Conservation (phyloP, 805 yeast species). For the Saccharomycopsis sp. region DNA sequence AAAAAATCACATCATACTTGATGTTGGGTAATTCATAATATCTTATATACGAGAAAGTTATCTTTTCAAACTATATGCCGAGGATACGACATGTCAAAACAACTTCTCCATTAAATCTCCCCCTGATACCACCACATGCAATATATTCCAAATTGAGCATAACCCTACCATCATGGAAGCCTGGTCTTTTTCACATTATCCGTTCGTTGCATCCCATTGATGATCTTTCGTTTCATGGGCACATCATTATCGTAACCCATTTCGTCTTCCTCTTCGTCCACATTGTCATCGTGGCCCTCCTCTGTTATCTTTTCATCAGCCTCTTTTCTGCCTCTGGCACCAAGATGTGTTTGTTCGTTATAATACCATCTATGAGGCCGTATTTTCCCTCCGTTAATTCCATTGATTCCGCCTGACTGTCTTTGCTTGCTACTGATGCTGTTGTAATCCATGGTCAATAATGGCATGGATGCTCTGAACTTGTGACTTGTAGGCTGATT, state of each 20-base stretch:
- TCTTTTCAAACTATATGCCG: no score
- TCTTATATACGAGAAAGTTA: background rate
- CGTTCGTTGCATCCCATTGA: background rate
- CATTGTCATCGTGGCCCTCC: background rate
- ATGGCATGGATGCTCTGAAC: conserved; percentile 13
- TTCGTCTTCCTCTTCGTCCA: background rate
- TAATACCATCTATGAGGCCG: background rate
- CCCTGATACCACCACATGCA: no score
- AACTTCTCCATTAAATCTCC: no score
- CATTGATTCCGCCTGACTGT: background rate
- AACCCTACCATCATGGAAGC: background rate
- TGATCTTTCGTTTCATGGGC: background rate
- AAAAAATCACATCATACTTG: background rate
- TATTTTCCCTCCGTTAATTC: background rate
- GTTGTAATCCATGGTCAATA: conserved; percentile 6
- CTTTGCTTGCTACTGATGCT: no score
- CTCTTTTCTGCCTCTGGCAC: background rate
- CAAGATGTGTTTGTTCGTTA: no score
- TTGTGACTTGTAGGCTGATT: conserved; percentile 8
- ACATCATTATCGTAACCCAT: background rate
- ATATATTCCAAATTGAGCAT: background rate
- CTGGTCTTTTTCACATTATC: background rate
- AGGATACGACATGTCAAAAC: no score
- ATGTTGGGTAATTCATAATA: background rate
- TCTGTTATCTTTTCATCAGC: background rate